Base-by-base conservation (phyloP, 148 eudicot genomes). In the Amaranthus palmeri region DNA sequence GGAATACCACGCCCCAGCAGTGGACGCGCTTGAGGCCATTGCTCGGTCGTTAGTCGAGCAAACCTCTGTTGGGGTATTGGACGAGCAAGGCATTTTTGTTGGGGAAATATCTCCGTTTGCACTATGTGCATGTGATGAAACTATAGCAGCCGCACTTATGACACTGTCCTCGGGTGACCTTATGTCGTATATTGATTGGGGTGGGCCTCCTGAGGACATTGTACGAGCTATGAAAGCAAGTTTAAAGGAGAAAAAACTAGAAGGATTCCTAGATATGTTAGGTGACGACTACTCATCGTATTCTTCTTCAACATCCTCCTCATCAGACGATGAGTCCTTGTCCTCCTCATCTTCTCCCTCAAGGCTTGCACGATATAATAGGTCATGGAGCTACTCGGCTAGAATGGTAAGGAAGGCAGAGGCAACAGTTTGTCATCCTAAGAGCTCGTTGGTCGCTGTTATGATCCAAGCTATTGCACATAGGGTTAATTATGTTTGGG, bases 401-500 rank as follows among this genome's bases (percentile, higher is more conserved):
- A 85, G 96, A 75, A 85, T 85, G 82, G 82, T 70, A 58, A 79
- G 81, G 67, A 78, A 75, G 58, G 83, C 95, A 0, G 96, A 89
- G 79, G 93, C 92, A 13, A 85, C 87, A 1, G 88, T 89, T 64
- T 91, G 98, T 57, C 82, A 85, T 61, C 86, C 86, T 4, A 73
- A 86, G 52, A 93, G 98, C 67, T 93, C 98, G 18, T 73, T 93
- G 68, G 87, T 88, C 11, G 98, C 98, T 0, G 96, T 93, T 49
- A 91, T 91, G 93, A 84, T 93, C 10, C 98, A 93, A 72, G 98
- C 97, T 0, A 81, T 93, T 3, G 82, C 97, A 1, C 97, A 88
- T 70, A 82, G 98, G 4, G 92, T 88, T 46, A 93, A 77, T 40
- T 91, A 91, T 4, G 96, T 86, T 4, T 93, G 97, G 98, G 97